These are phyloP conservation scores for Podila epicladia DNA, from an alignment of 192 early-diverging fungal genomes.

Conservation along the genomic window DNA sequence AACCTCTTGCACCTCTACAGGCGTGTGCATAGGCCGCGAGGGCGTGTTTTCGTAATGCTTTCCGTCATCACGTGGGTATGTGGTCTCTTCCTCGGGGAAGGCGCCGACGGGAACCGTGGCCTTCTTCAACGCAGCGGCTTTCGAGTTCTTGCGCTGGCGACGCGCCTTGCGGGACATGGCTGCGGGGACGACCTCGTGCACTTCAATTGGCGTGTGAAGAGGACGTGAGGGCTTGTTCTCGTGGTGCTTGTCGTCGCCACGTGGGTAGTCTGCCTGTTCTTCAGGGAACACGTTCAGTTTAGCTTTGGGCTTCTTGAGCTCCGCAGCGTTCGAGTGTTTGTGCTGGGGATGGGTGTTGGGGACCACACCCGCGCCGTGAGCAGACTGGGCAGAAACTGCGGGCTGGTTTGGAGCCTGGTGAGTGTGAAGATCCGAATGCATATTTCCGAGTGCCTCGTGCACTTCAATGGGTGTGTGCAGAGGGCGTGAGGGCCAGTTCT, in stretches of 20 bases:
- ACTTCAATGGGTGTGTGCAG: background rate
- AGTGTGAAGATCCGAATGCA: constrained; percentile 4
- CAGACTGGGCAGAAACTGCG: too few relatives aligned
- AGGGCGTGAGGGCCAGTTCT: background rate
- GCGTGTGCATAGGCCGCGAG: background rate
- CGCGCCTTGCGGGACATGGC: background rate
- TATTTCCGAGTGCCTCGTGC: background rate
- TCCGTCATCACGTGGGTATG: background rate
- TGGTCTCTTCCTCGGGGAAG: constrained; percentile 5
- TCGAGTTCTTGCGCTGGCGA: too few relatives aligned
- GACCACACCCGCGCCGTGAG: background rate
- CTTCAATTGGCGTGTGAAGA: background rate
- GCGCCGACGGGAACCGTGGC: too few relatives aligned
- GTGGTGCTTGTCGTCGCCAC: background rate
- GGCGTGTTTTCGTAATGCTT: constrained; percentile 4
- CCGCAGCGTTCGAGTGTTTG: constrained; percentile 10
- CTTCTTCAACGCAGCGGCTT: too few relatives aligned
- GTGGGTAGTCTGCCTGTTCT: constrained; percentile 36
- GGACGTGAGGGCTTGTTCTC: constrained; percentile 2
- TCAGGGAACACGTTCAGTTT: constrained; percentile 9
- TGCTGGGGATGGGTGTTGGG: background rate
- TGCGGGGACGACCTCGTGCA: constrained; percentile 11
- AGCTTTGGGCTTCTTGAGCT: constrained; percentile 9
- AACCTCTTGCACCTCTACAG: constrained; percentile 6
- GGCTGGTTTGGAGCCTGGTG: background rate